These are phyloP conservation scores for Kazachstania psychrophila DNA, from an alignment of 805 yeast genomes.

Conservation along the genomic window DNA sequence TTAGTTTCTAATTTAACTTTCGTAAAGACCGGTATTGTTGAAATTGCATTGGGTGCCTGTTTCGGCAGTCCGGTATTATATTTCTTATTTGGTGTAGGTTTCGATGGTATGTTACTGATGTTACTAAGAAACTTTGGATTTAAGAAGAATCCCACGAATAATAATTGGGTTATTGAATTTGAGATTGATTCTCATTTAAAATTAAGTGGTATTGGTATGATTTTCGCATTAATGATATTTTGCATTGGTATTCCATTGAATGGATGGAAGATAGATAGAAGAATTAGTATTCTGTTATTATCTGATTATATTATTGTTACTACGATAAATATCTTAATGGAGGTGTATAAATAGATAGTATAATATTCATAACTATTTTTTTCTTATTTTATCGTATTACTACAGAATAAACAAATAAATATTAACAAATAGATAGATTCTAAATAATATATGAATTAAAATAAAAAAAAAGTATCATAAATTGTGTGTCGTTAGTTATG, in stretches of 20 bases:
- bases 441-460: too few species aligned
- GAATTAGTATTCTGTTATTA: slow-evolving; percentile 31
- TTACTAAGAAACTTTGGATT: neutral
- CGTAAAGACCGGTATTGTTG: slow-evolving; percentile 70
- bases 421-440: too few species aligned
- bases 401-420: too few species aligned
- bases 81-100: slow-evolving; percentile 69
- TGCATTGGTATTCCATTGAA: slow-evolving; percentile 37
- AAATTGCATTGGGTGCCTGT: slow-evolving; percentile 92
- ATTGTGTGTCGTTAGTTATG: too few species aligned
- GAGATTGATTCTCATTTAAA: slow-evolving; percentile 33
- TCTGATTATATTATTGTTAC: slow-evolving; percentile 15
- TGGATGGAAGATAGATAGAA: slow-evolving; percentile 37
- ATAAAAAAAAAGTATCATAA: too few species aligned
- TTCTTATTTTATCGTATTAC: too few species aligned
- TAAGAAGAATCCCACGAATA: neutral
- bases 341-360: slow-evolving; percentile 2
- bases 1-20: slow-evolving; percentile 73
- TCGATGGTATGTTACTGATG: slow-evolving; percentile 50
- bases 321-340: slow-evolving; percentile 15
- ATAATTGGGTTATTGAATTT: slow-evolving; percentile 24
- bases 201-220: slow-evolving; percentile 33
- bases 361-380: too few species aligned
- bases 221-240: slow-evolving; percentile 34
- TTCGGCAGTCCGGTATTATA: slow-evolving; percentile 87